Evolutionary conservation across 1,284 basidiomycete genomes (phyloP).

Genomic region (Leccinum fuscescens): DNA sequence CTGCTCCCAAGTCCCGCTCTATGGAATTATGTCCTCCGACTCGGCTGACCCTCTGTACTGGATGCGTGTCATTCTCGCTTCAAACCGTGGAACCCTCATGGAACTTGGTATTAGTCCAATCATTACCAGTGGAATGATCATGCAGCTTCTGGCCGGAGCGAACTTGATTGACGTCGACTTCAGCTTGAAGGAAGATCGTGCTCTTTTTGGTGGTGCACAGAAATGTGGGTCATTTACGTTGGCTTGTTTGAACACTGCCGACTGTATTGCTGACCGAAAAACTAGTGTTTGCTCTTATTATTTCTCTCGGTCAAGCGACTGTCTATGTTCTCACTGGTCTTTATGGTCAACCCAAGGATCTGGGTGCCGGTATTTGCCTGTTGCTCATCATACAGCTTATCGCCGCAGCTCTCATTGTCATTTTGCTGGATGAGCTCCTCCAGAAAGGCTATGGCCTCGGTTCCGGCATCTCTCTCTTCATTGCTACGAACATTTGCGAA

Average conservation of each 20-base stretch:
- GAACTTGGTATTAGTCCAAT: constrained; percentile 98
- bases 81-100: constrained; percentile 98
- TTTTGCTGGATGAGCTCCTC: constrained; percentile 96
- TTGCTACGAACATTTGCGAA: constrained; percentile 99
- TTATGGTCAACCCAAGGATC: constrained; percentile 90
- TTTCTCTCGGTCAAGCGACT: constrained; percentile 94
- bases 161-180: constrained; percentile 99
- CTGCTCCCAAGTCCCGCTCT: constrained; percentile 94
- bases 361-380: constrained; percentile 95
- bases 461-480: constrained; percentile 98
- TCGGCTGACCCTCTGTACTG: constrained; percentile 98
- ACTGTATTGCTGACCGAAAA: constrained; percentile 1
- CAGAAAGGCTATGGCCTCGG: constrained; percentile 99
- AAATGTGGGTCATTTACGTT: constrained; percentile 65
- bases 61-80: constrained; percentile 99
- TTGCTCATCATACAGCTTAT: constrained; percentile 95
- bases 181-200: constrained; percentile 94
- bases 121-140: constrained; percentile 98
- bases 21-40: constrained; percentile 98
- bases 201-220: constrained; percentile 94
- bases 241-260: neutral
- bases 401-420: constrained; percentile 93
- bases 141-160: constrained; percentile 97
- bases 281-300: constrained; percentile 93
- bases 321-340: constrained; percentile 97